Evolutionary conservation across 1,284 basidiomycete genomes (phyloP), one percentile per base, ranked within the genome.

Genomic region (Testicularia cyperi): DNA sequence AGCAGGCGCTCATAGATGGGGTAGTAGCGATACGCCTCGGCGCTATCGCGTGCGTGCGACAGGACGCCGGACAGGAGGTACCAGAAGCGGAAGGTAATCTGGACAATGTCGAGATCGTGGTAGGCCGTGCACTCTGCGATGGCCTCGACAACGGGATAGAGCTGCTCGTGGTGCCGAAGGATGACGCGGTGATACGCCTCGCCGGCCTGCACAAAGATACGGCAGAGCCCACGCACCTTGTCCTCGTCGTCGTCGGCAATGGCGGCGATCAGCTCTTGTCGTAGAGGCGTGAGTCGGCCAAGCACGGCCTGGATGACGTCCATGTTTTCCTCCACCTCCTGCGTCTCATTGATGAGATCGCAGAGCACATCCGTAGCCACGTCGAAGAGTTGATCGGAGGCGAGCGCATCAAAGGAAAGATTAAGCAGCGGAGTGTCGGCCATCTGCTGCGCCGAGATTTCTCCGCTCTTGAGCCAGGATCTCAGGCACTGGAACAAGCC

Each of bases 1-100:
- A 97, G 87, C 20, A 99, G 84, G 3, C 84, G 81, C 67, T 84
- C 84, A 80, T 90, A 98, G 32, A 92, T 85, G 38, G 88, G 84
- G 36, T 86, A 67, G 73, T 96, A 88, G 0, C 85, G 80, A 64
- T 45, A 35, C 7, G 66, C 56, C 27, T 44, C 38, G 10, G 55
- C 43, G 9, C 66, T 69, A 6, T 71, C 71, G 22, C 68, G 66
- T 94, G 85, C 21, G 86, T 86, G 37, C 5, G 43, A 43, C 14
- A 64, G 44, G 4, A 48, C 47, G 6, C 57, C 52, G 10, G 72
- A 68, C n/a, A 75, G 52, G n/a, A 74, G 52, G 83, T 91, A 92
- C 95, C 95, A 99, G 81, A 98, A 98, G 32, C 88, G 86, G 82
- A 98, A 96, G 7, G 95, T 98, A 78, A 98, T 95, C 13, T 88